Evolutionary conservation across 1,284 basidiomycete species (phyloP), one percentile per base, ranked within the genome.

Genomic region (Rhodotorula sp.): DNA sequence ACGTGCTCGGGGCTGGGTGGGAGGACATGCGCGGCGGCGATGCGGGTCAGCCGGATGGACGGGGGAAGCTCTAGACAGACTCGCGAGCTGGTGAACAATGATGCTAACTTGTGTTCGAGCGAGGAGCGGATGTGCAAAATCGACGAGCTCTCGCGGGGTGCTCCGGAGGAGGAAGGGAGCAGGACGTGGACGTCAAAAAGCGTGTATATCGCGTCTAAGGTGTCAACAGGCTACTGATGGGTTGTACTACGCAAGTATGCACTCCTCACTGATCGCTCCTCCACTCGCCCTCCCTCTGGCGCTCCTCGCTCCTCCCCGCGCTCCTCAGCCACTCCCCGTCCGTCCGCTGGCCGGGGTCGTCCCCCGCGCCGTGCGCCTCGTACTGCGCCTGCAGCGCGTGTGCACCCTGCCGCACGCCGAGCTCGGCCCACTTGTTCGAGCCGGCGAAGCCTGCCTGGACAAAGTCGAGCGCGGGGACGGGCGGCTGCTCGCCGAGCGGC

Each of bases 11-110:
- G 1, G 17, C 36, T 27, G 72, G 72, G 0, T 76, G 75, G 75
- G 67, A 65, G 44, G 72, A 74, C 54, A 74, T 74, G 75, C n/a
- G 15, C 22, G 70, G 59, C 7, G 75, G 75, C 0, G 75, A 76
- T 34, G 44, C 39, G 3, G 71, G 71, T 1, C 39, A 29, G 13
- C 39, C 22, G 37, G 51, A 34, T 7, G n/a, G 39, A n/a, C 2
- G n/a, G 17, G 17, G n/a, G 5, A 63, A 63, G 62, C 32, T 63
- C 53, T 63, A 55, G n/a, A 25, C 4, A 55, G 19, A 34, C 2
- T 36, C 12, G 3, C 17, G n/a, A n/a, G n/a, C n/a, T n/a, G n/a
- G n/a, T n/a, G n/a, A n/a, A n/a, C n/a, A n/a, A n/a, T n/a, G n/a
- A n/a, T n/a, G n/a, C n/a, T n/a, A n/a, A n/a, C n/a, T n/a, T n/a